Evolutionary conservation across 306 rosid species (phyloP).

Genomic region (Cucurbita ficifolia): DNA sequence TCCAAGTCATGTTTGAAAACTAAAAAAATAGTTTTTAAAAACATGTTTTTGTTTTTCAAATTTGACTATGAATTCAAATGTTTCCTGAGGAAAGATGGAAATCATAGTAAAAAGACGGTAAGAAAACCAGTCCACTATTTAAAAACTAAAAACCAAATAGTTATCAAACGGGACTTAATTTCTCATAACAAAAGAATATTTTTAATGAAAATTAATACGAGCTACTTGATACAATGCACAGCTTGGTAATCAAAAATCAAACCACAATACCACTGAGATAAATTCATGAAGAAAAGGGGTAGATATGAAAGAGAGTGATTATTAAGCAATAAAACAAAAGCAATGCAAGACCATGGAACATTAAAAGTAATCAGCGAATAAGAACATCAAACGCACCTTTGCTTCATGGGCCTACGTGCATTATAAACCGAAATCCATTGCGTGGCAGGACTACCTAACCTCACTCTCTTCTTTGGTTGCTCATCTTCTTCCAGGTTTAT

Average conservation of each 20-base stretch:
- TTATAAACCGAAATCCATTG: conserved; percentile 95
- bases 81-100: no score
- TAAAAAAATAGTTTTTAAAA: no score
- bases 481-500: conserved; percentile 80
- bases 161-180: not conserved
- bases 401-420: conserved; percentile 94
- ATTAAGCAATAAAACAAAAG: not conserved
- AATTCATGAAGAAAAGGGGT: not conserved
- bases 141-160: no score
- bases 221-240: not conserved
- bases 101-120: no score
- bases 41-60: no score
- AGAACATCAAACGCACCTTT: conserved; percentile 39
- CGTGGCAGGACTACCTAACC: conserved; percentile 82
- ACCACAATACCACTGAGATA: not conserved
- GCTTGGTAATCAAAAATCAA: not conserved
- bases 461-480: conserved; percentile 88
- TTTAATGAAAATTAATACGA: not conserved
- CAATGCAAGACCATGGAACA: not conserved
- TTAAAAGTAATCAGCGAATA: not conserved
- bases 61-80: no score
- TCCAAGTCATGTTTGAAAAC: no score
- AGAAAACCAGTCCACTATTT: no score
- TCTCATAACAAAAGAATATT: not conserved
- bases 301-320: not conserved